Evolutionary conservation across 495 filamentous ascomycete species (phyloP).

Genomic region (Penicillium cinerascens): DNA sequence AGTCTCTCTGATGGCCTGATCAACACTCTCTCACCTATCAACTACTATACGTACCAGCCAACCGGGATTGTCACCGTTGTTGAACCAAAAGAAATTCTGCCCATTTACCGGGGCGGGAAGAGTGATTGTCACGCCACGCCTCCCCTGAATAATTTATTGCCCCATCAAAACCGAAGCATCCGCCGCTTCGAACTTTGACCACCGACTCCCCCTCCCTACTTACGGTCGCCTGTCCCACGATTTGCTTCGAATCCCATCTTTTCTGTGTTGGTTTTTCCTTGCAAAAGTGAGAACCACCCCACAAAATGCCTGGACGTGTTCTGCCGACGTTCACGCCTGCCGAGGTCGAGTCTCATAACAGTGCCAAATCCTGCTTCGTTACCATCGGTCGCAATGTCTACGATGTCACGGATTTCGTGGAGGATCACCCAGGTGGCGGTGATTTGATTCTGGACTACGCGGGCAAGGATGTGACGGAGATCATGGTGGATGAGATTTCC

Average conservation of each 20-base stretch:
- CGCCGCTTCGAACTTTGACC: slow-evolving; percentile 1
- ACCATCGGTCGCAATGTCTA: slow-evolving; percentile 86
- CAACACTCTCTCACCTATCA: background rate
- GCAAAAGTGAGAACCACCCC: background rate
- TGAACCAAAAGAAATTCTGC: slow-evolving; percentile 7
- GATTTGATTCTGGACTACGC: slow-evolving; percentile 87
- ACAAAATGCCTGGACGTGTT: slow-evolving; percentile 51
- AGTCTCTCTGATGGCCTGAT: background rate
- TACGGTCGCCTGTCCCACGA: background rate
- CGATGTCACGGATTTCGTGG: slow-evolving; percentile 87
- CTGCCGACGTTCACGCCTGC: slow-evolving; percentile 74
- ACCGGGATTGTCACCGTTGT: background rate
- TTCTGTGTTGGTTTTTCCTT: background rate
- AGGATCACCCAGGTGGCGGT: slow-evolving; percentile 85
- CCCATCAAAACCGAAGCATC: background rate
- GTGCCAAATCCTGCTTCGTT: slow-evolving; percentile 84
- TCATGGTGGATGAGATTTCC: slow-evolving; percentile 79
- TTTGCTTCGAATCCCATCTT: background rate
- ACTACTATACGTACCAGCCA: background rate
- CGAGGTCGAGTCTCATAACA: slow-evolving; percentile 80
- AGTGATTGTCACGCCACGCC: slow-evolving; percentile 20
- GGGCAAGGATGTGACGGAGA: slow-evolving; percentile 79
- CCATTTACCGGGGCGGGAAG: slow-evolving; percentile 11
- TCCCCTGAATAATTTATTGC: slow-evolving; percentile 23
- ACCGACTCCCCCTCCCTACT: background rate